A percentile compares a stretch with the other conserved stretches of the same genome.
phyloP scores from a whole-genome alignment of 441 rosid species.

The Gossypium trilobum region DNA sequence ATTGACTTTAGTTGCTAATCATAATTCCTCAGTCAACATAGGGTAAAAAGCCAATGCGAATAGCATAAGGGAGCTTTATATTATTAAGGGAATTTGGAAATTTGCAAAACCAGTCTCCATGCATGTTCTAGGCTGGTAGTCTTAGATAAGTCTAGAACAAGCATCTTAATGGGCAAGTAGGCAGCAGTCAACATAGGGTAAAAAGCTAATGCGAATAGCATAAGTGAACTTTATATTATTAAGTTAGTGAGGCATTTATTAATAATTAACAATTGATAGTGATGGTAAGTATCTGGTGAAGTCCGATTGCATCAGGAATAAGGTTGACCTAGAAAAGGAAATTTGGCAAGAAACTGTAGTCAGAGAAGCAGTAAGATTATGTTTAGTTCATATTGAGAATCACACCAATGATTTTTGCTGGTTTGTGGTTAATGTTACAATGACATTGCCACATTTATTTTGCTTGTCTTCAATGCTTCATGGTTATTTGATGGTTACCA shows the following conservation, averaged over 20 bases:
- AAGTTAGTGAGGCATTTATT: background rate
- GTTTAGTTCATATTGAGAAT: background rate
- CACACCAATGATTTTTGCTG: background rate
- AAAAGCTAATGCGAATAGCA: background rate
- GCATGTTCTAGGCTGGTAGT: background rate
- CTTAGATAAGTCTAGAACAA: background rate
- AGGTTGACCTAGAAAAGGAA: background rate
- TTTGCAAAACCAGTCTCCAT: background rate
- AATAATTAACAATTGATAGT: background rate
- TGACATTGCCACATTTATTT: background rate
- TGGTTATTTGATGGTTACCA: background rate
- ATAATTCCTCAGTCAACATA: background rate
- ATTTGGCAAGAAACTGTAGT: background rate
- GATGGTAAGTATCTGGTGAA: slow-evolving; percentile 1
- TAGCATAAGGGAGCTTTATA: background rate
- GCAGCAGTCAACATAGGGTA: background rate
- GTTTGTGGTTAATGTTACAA: background rate
- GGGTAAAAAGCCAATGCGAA: background rate
- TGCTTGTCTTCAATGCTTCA: background rate
- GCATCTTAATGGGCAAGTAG: background rate
- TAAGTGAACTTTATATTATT: background rate
- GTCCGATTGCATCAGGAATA: background rate
- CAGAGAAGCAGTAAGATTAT: background rate
- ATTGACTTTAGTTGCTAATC: background rate
- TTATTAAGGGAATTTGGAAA: background rate